A percentile compares a stretch with the other conserved stretches of the same genome.
Evolutionary conservation across 306 rosid genomes (phyloP).

Genomic region (Prunus persica): Prunus_persica_NCBIv2 NC_034009.1:3339501-3340000

Average conservation of each 20-base stretch:
- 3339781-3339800: conserved; percentile 47
- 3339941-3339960: conserved; percentile 36
- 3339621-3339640: conserved; percentile 14
- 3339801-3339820: conserved; percentile 65
- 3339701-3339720: conserved; percentile 35
- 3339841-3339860: conserved; percentile 83
- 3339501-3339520: conserved; percentile 44
- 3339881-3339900: conserved; percentile 62
- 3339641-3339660: conserved; percentile 33
- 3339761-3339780: conserved; percentile 35
- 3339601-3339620: conserved; percentile 32
- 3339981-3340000: not conserved
- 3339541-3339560: conserved; percentile 34
- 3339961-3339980: not conserved
- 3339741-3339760: conserved; percentile 32
- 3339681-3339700: conserved; percentile 39
- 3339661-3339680: conserved; percentile 20
- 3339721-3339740: conserved; percentile 43
- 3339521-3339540: conserved; percentile 31
- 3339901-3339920: conserved; percentile 82
- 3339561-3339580: conserved; percentile 34
- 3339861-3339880: conserved; percentile 62
- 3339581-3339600: conserved; percentile 36
- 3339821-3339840: conserved; percentile 80
- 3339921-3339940: conserved; percentile 39